Percentiles rank a stretch among this genome's conserved stretches.
Evolutionary conservation across 2,329 filamentous ascomycete species (phyloP).

Genomic region (Macroventuria anomochaeta): DNA sequence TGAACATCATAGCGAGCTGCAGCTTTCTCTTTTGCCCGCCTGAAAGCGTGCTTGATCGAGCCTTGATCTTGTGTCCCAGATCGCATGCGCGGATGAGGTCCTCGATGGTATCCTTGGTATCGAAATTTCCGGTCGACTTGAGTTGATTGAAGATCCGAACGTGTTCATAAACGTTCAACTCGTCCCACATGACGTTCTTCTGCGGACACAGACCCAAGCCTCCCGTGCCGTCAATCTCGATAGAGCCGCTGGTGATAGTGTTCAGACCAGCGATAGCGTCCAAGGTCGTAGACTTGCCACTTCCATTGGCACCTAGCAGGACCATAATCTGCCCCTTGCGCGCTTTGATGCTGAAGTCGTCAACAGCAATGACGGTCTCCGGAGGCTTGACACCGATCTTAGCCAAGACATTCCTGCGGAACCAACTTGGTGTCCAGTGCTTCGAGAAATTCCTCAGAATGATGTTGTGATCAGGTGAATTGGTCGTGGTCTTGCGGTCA

Average conservation of each 20-base stretch:
- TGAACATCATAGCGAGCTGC: conserved; percentile 94
- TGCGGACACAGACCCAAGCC: conserved; percentile 89
- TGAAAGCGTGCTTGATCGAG: conserved; percentile 77
- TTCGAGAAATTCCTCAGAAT: conserved; percentile 78
- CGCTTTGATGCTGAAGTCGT: conserved; percentile 73
- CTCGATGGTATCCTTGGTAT: conserved; percentile 65
- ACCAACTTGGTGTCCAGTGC: conserved; percentile 71
- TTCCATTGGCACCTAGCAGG: conserved; percentile 86
- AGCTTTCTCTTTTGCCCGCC: conserved; percentile 93
- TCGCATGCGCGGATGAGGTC: conserved; percentile 75
- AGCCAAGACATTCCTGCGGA: conserved; percentile 58
- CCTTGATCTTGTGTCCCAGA: conserved; percentile 74
- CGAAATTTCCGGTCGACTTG: conserved; percentile 65
- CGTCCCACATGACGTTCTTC: conserved; percentile 93
- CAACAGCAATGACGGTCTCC: conserved; percentile 79
- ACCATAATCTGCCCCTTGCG: conserved; percentile 83
- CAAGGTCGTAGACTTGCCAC: conserved; percentile 87
- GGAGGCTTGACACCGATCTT: conserved; percentile 56
- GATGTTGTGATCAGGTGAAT: conserved; percentile 62
- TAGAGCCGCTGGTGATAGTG: conserved; percentile 75
- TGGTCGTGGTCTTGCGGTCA: conserved; percentile 52
- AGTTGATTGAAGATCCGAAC: conserved; percentile 82
- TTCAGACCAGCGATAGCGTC: conserved; percentile 86
- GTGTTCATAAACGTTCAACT: conserved; percentile 85
- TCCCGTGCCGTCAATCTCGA: conserved; percentile 77